phyloP scores from a whole-genome alignment of 345 rosid genomes.

The Dovyalis caffra region DNA sequence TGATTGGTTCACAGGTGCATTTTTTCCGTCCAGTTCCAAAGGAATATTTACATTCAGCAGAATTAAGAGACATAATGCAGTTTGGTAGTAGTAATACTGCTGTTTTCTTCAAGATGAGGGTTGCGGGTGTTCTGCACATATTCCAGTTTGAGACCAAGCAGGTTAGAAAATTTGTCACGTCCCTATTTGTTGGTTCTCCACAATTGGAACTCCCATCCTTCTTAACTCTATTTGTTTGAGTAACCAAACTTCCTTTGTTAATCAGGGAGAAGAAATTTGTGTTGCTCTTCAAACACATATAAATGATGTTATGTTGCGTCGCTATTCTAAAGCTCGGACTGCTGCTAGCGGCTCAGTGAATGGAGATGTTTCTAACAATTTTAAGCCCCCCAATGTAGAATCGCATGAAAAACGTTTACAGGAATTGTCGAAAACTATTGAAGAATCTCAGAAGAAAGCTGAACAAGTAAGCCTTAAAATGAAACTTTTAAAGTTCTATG shows the following conservation, averaged over 20 bases:
- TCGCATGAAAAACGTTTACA: slow-evolving; percentile 67
- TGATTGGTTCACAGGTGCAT: slow-evolving; percentile 57
- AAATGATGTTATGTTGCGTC: slow-evolving; percentile 98
- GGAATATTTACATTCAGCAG: slow-evolving; percentile 93
- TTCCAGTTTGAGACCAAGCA: slow-evolving; percentile 98
- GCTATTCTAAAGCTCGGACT: slow-evolving; percentile 90
- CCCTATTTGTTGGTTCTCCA: background rate
- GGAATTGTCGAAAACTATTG: slow-evolving; percentile 73
- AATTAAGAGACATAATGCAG: slow-evolving; percentile 96
- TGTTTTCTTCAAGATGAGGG: slow-evolving; percentile 97
- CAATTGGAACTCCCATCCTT: background rate
- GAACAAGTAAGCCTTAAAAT: slow-evolving; percentile 47
- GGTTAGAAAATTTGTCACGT: slow-evolving; percentile 36
- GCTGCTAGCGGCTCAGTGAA: slow-evolving; percentile 54
- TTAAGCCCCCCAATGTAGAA: slow-evolving; percentile 59
- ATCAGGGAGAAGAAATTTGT: slow-evolving; percentile 96
- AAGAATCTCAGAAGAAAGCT: slow-evolving; percentile 66
- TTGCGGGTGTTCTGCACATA: slow-evolving; percentile 96
- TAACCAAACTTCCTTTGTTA: background rate
- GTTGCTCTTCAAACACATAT: slow-evolving; percentile 99
- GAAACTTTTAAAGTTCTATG: background rate
- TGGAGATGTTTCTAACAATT: slow-evolving; percentile 65
- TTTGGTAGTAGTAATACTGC: slow-evolving; percentile 99
- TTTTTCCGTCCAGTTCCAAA: slow-evolving; percentile 98
- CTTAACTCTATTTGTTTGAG: background rate